Evolutionary conservation across 306 rosid genomes (phyloP).

Genomic region (Cicer pinnatifidum): DNA sequence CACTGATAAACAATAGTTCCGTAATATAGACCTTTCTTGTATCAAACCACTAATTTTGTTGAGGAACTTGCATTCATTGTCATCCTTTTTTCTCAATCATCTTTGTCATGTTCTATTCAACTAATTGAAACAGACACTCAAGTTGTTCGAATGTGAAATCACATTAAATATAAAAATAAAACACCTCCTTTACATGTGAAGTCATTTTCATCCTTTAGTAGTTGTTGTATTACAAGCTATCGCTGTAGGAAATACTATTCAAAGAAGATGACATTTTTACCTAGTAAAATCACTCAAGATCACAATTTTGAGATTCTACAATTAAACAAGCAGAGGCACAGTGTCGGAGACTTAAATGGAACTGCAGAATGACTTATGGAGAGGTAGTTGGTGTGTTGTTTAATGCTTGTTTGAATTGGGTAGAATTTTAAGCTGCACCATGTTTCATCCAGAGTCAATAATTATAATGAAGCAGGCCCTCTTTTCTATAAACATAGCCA

Average conservation of each 20-base stretch:
- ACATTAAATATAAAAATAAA: conserved; percentile 33
- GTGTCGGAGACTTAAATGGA: conserved; percentile 49
- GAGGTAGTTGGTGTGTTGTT: conserved; percentile 49
- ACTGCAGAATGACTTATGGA: conserved; percentile 39
- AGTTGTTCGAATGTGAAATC: conserved; percentile 32
- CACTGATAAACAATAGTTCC: conserved; percentile 4
- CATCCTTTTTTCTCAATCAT: conserved; percentile 28
- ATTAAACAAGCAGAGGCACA: conserved; percentile 38
- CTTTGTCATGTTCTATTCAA: conserved; percentile 37
- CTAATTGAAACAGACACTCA: conserved; percentile 18
- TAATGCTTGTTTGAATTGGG: conserved; percentile 47
- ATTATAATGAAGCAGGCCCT: conserved; percentile 42
- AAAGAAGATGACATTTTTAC: conserved; percentile 19
- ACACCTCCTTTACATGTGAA: conserved; percentile 7
- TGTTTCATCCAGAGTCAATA: conserved; percentile 3
- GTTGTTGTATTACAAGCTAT: conserved; percentile 8
- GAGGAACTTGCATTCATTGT: conserved; percentile 29
- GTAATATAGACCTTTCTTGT: conserved; percentile 6
- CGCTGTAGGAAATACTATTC: conserved; percentile 26
- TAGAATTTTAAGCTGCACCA: conserved; percentile 29
- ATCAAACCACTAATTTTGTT: background rate
- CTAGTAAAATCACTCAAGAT: conserved; percentile 8
- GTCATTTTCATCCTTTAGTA: conserved; percentile 40
- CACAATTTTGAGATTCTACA: conserved; percentile 39
- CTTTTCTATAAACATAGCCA: conserved; percentile 50